Evolutionary conservation across 441 rosid genomes (phyloP).

Genomic region (Brassica hybrid): DNA sequence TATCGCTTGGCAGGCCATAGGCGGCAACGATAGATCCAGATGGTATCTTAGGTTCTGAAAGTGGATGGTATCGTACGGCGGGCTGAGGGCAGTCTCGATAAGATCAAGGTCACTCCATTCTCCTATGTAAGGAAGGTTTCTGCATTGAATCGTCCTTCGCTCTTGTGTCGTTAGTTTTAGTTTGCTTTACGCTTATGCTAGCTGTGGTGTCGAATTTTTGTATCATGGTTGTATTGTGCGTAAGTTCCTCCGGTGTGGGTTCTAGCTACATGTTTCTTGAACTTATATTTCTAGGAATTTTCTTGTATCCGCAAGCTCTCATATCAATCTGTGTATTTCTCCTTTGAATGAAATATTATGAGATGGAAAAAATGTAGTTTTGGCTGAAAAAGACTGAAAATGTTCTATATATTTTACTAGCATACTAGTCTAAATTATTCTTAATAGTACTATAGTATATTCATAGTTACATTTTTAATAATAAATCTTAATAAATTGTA

Average conservation of each 20-base stretch:
- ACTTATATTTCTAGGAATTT: neutral
- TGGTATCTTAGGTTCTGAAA: too few relatives aligned
- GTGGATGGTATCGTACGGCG: too few relatives aligned
- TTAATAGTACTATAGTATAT: neutral
- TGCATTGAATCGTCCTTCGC: too few relatives aligned
- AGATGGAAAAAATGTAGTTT: neutral
- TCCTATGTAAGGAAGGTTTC: too few relatives aligned
- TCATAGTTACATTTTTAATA: neutral
- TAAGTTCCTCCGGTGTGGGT: neutral
- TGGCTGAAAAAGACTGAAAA: neutral
- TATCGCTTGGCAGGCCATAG: too few relatives aligned
- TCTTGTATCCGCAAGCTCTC: neutral
- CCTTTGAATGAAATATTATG: neutral
- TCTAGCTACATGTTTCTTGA: neutral
- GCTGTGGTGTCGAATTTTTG: too few relatives aligned
- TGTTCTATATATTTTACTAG: neutral
- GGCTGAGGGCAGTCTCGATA: too few relatives aligned
- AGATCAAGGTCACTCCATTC: too few relatives aligned
- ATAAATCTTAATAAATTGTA: neutral
- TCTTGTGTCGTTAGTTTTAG: too few relatives aligned
- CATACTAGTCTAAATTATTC: neutral
- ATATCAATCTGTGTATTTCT: neutral
- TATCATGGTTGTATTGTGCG: too few relatives aligned
- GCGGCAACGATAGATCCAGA: too few relatives aligned
- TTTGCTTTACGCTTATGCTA: too few relatives aligned